Conservation (phyloP, 2,329 filamentous ascomycete genomes). For the Chaetomium globosum region DNA sequence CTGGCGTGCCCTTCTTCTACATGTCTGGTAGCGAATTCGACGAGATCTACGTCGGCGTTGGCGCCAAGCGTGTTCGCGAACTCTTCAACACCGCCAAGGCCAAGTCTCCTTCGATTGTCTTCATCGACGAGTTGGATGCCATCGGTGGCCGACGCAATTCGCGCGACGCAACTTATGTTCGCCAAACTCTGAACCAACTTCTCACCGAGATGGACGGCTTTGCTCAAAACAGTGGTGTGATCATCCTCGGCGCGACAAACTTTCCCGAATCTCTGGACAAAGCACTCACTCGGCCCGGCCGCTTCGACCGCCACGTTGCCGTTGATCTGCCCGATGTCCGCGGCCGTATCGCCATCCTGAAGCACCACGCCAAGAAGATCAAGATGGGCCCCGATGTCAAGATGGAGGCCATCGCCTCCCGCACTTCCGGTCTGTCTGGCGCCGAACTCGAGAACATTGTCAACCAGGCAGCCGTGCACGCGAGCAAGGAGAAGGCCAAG, state of each 20-base stretch:
- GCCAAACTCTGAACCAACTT: slow-evolving; percentile 96
- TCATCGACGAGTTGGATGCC: slow-evolving; percentile 89
- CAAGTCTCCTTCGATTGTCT: slow-evolving; percentile 61
- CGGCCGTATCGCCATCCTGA: slow-evolving; percentile 87
- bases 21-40: slow-evolving; percentile 99
- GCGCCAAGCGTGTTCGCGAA: slow-evolving; percentile 76
- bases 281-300: slow-evolving; percentile 87
- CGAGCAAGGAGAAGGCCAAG: slow-evolving; percentile 80
- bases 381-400: slow-evolving; percentile 80
- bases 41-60: slow-evolving; percentile 94
- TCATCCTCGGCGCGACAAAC: slow-evolving; percentile 95
- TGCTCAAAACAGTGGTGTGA: slow-evolving; percentile 89
- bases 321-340: slow-evolving; percentile 91
- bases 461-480: slow-evolving; percentile 92
- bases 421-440: slow-evolving; percentile 89
- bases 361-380: slow-evolving; percentile 92
- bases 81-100: slow-evolving; percentile 44
- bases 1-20: slow-evolving; percentile 98
- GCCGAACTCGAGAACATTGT: slow-evolving; percentile 96
- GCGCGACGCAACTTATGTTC: slow-evolving; percentile 89
- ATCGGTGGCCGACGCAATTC: slow-evolving; percentile 94
- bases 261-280: slow-evolving; percentile 94
- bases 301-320: slow-evolving; percentile 90
- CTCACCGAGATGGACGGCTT: slow-evolving; percentile 97
- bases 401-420: slow-evolving; percentile 78